Base-by-base conservation (phyloP, 306 rosid species). In the Lathyrus oleraceus region DNA sequence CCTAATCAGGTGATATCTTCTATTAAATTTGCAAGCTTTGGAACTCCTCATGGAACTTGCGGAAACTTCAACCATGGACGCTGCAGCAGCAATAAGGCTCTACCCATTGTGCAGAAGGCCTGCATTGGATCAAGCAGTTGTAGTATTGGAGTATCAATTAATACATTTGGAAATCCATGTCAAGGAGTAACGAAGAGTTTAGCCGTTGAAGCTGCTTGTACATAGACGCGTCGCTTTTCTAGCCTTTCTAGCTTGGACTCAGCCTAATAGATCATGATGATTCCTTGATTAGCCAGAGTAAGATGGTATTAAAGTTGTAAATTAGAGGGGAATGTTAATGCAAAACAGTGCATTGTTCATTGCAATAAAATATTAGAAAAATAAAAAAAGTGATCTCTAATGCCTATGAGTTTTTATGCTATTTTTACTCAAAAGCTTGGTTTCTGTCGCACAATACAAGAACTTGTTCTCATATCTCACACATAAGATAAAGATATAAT, bases 191-290 rank as follows among this genome's bases (percentile, higher is more conserved):
- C 81, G 19, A 94, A 91, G 78, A 88, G 96, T 77, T 82, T 91
- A 82, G 97, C 96, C 30, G 97, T 94, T 49, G 99, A 91, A 82
- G 99, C 88, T 70, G 75, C 86, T 28, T 94, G 99, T 82, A 69
- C 84, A 65, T 84, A 77, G 74, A 54, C 48, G 59, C 30, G 69
- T 21, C 28, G 36, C 66, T 43, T 64, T 51, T 64, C 49, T 43
- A 59, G 73, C 49, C 49, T 53, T 69, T 56, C 44, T 38, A 28
- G 16, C 52, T 64, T 6, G 63, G 74, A 20, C 10, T 58, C 12
- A 28, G 14, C 47, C 47, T 45, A 45, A 8, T 35, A 20, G 74
- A 40, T 80, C 74, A 82, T 70, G 53, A 65, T 77, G 27, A 32
- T 62, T 59, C 70, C 36, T 63, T 63, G 30, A 45, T 57, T 76